Evolutionary conservation across 768 basidiomycete genomes (phyloP), one percentile per base, ranked within the genome.

Genomic region (Coprinellus aureogranulatus): DNA sequence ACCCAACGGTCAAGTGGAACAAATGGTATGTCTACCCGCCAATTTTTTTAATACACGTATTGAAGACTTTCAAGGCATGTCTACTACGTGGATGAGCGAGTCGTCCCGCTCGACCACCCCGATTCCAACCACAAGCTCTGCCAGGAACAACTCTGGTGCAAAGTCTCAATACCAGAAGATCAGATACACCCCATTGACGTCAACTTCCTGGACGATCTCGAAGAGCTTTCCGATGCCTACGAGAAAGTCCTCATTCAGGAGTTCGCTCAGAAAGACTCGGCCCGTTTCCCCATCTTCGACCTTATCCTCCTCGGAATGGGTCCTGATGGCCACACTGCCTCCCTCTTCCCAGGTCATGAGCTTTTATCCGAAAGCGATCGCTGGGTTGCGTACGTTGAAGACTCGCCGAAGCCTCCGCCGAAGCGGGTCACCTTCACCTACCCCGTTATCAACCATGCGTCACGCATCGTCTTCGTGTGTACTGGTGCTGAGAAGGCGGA

Each of bases 291-390:
- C 61, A 80, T 97, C 52, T 98, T 99, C 72, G 97, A 99, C 70
- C 85, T 99, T 69, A 90, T 98, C 75, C 85, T 99, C 44, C 88
- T 99, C 52, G 97, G 97, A 49, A 87, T 95, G 83, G 97, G 97
- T 28, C 92, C 91, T 4, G 97, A 98, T 70, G 96, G 96, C n/a
- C 97, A 99, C 78, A 98, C 96, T 41, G 94, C 90, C 60, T 94
- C 92, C 6, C 87, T 99, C 63, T 99, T 99, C 84, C 97, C 97
- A 9, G 90, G 82, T n/a, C 96, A 98, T 68, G 72, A 75, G 23
- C 81, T 98, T 39, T 82, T 99, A 49, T 59, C 74, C n/a, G 96
- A 97, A 74, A 83, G 80, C 50, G 92, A 93, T 70, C 84, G 92
- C 59, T 99, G 97, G 97, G 91, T 99, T 23, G 96, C 95, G 1